Conservation (phyloP, 2,329 filamentous ascomycete species). For the Colletotrichum viniferum region DNA sequence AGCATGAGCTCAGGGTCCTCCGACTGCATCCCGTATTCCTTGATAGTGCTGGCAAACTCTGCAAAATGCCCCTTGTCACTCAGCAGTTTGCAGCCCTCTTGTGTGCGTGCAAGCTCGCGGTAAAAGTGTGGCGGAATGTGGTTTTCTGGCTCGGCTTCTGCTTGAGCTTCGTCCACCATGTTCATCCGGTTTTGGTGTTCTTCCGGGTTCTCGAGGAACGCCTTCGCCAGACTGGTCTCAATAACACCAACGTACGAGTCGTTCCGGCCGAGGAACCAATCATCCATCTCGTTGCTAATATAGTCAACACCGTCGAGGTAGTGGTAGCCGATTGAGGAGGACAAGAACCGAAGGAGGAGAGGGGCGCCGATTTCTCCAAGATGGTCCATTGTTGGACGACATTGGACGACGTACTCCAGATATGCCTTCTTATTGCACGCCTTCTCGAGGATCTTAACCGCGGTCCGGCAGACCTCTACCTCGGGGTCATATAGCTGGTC, state of each 20-base stretch:
- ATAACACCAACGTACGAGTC: constrained; percentile 95
- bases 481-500: constrained; percentile 98
- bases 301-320: constrained; percentile 97
- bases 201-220: constrained; percentile 72
- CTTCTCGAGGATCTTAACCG: constrained; percentile 96
- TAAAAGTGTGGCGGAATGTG: constrained; percentile 98
- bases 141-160: constrained; percentile 63
- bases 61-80: constrained; percentile 95
- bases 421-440: constrained; percentile 92
- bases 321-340: constrained; percentile 95
- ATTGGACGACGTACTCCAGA: constrained; percentile 95
- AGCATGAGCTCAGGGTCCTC: constrained; percentile 85
- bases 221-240: constrained; percentile 90
- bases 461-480: constrained; percentile 93
- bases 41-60: constrained; percentile 88
- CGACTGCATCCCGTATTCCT: constrained; percentile 82
- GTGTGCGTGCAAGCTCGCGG: constrained; percentile 88
- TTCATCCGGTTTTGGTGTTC: constrained; percentile 62
- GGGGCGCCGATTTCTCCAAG: constrained; percentile 96
- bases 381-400: constrained; percentile 91
- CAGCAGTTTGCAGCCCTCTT: constrained; percentile 88
- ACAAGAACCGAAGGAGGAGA: constrained; percentile 87
- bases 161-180: constrained; percentile 62
- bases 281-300: constrained; percentile 99
- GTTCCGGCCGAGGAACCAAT: constrained; percentile 97